phyloP scores from a whole-genome alignment of 1,139 yeast genomes.

The Blastobotrys arbuscula region DNA sequence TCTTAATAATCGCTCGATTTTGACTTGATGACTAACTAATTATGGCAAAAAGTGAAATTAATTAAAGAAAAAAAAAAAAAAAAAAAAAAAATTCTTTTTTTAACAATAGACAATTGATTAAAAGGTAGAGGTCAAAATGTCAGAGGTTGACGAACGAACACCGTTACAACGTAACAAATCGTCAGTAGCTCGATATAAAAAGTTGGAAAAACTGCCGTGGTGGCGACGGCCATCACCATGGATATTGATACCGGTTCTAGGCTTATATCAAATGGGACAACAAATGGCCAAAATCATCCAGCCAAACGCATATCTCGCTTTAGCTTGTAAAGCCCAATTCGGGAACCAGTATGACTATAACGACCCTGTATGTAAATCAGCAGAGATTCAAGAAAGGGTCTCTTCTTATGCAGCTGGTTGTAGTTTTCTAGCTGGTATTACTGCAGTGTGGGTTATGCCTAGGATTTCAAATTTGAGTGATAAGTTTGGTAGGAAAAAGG shows the following conservation, averaged over 20 bases:
- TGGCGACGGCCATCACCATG: slow-evolving; percentile 8
- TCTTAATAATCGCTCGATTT: no score
- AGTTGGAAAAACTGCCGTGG: slow-evolving; percentile 1
- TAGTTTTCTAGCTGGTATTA: background rate
- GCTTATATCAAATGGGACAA: slow-evolving; percentile 2
- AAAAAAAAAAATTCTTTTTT: no score
- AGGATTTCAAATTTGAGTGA: slow-evolving; percentile 4
- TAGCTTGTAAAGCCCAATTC: slow-evolving; percentile 5
- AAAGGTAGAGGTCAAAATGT: no score
- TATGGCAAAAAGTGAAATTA: no score
- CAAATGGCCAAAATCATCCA: background rate
- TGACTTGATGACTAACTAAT: no score
- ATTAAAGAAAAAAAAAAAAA: no score
- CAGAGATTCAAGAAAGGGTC: slow-evolving; percentile 5
- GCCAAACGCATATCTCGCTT: slow-evolving; percentile 1
- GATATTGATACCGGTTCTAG: slow-evolving; percentile 1
- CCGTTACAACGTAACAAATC: background rate
- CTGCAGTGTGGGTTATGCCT: slow-evolving; percentile 6
- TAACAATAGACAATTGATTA: no score
- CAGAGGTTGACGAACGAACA: background rate
- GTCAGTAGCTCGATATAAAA: background rate
- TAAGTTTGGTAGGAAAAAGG: slow-evolving; percentile 1
- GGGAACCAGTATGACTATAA: background rate
- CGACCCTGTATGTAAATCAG: background rate
- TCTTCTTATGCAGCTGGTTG: background rate